Conservation (phyloP, 179 eudicot species). For the Vitellaria paradoxa region DNA sequence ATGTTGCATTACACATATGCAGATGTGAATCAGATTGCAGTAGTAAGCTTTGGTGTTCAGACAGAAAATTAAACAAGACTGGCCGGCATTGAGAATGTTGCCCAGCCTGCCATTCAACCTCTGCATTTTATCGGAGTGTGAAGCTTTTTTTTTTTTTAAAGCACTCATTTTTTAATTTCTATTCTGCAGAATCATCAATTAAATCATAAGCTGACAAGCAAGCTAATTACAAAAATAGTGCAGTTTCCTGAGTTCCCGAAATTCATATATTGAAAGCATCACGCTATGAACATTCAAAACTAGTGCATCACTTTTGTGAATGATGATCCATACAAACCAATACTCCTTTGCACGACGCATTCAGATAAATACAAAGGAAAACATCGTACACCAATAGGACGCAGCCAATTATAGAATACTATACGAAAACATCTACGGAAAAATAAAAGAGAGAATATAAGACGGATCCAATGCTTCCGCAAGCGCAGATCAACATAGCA, state of each 20-base stretch:
- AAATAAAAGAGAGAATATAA: not conserved
- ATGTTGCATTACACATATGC: constrained; percentile 3
- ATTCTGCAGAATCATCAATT: not conserved
- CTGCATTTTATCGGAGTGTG: not conserved
- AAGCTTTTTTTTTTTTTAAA: not conserved
- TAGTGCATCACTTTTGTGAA: not conserved
- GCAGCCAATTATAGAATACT: not conserved
- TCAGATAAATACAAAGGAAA: not conserved
- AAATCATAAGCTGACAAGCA: not conserved
- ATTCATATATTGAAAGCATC: not conserved
- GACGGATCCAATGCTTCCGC: not conserved
- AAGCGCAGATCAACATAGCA: constrained; percentile 3
- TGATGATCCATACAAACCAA: not conserved
- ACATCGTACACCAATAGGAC: not conserved
- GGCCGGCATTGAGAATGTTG: not conserved
- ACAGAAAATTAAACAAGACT: not conserved
- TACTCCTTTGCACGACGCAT: not conserved
- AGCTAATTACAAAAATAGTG: not conserved
- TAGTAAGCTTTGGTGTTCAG: not conserved
- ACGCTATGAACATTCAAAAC: not conserved
- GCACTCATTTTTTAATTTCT: not conserved
- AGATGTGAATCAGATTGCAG: not conserved
- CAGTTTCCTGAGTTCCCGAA: not conserved
- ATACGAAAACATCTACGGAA: not conserved
- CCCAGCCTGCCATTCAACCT: not conserved